These are phyloP conservation scores for Sclerospora graminicola DNA, from an alignment of 352 stramenopile species.

Conservation along the genomic window DNA sequence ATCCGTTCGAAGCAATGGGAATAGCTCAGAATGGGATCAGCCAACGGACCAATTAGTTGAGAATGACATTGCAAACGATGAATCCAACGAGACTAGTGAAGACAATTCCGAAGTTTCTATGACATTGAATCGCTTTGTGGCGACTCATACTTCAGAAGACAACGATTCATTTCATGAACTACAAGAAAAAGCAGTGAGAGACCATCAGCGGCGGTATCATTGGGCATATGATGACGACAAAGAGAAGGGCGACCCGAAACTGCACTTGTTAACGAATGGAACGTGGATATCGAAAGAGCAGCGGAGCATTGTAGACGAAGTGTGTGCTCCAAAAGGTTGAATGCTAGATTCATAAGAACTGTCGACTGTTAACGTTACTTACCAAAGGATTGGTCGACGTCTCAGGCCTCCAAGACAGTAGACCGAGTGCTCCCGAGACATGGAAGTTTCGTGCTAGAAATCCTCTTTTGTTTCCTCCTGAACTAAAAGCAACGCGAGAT, in stretches of 20 bases:
- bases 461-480: conserved; percentile 64
- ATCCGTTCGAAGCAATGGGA: conserved; percentile 15
- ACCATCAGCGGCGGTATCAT: conserved; percentile 60
- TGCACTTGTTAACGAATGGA: conserved; percentile 60
- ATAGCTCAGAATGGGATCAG: conserved; percentile 47
- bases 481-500: conserved; percentile 36
- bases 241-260: conserved; percentile 42
- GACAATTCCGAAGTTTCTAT: conserved; percentile 17
- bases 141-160: conserved; percentile 78
- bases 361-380: background rate
- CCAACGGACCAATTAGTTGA: conserved; percentile 17
- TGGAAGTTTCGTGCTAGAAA: conserved; percentile 73
- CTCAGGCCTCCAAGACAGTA: conserved; percentile 42
- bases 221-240: conserved; percentile 64
- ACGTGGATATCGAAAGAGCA: conserved; percentile 65
- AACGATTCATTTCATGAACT: conserved; percentile 71
- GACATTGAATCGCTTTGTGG: conserved; percentile 69
- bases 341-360: background rate
- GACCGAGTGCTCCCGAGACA: conserved; percentile 53
- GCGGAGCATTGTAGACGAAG: conserved; percentile 47
- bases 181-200: conserved; percentile 57
- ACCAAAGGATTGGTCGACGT: background rate
- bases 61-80: background rate
- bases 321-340: conserved; percentile 42
- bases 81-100: conserved; percentile 1